These are phyloP conservation scores for Galeopsis tetrahit DNA, from an alignment of 257 asterid species.

Conservation along the genomic window DNA sequence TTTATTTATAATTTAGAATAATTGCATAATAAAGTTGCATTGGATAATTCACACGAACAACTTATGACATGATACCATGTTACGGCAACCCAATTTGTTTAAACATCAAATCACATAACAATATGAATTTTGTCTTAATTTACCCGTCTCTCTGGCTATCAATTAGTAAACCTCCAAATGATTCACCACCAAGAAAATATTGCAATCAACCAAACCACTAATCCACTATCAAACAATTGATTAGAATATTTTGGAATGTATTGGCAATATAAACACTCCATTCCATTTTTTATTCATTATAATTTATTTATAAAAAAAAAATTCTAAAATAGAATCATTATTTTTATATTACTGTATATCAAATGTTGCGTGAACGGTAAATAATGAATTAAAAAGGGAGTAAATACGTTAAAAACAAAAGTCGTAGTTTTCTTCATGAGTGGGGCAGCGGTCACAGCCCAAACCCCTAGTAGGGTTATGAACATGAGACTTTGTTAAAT, in stretches of 20 bases:
- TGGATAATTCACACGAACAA: not conserved
- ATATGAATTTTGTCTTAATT: not conserved
- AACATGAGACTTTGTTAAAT: not conserved
- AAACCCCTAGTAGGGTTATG: constrained; percentile 17
- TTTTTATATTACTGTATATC: too few species aligned
- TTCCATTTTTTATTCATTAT: too few species aligned
- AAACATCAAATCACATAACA: constrained; percentile 20
- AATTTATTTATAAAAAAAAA: too few species aligned
- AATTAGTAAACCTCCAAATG: constrained; percentile 19
- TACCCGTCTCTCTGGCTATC: not conserved
- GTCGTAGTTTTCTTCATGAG: not conserved
- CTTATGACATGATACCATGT: not conserved
- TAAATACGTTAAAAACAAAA: not conserved
- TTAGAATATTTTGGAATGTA: not conserved
- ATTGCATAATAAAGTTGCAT: not conserved
- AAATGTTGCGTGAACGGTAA: too few species aligned
- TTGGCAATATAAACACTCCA: not conserved
- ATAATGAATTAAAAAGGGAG: too few species aligned
- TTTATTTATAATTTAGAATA: too few species aligned
- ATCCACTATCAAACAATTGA: not conserved
- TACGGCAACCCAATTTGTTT: not conserved
- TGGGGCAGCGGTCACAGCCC: not conserved
- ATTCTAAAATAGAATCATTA: too few species aligned
- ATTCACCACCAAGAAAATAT: constrained; percentile 20
- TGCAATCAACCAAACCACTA: not conserved